phyloP scores from a whole-genome alignment of 2,329 filamentous ascomycete genomes.

The Fusarium sacchari region DNA sequence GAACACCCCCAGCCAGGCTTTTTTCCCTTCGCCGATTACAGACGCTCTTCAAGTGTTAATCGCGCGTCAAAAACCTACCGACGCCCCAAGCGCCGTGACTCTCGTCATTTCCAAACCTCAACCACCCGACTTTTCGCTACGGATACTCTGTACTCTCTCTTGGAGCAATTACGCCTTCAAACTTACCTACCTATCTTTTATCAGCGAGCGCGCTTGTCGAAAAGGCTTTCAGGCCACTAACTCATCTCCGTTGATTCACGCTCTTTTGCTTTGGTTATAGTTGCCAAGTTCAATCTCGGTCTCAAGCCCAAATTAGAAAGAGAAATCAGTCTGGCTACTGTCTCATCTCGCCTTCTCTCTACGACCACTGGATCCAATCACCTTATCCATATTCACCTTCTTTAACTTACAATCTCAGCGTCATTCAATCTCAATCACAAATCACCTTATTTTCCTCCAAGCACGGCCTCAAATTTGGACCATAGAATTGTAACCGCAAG shows the following conservation, averaged over 20 bases:
- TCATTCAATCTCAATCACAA: background rate
- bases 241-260: slow-evolving; percentile 1
- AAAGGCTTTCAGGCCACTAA: slow-evolving; percentile 22
- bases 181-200: slow-evolving; percentile 12
- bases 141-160: too few species aligned
- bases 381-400: slow-evolving; percentile 3
- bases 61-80: slow-evolving; percentile 46
- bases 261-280: slow-evolving; percentile 14
- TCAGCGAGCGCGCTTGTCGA: slow-evolving; percentile 10
- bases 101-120: slow-evolving; percentile 34
- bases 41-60: slow-evolving; percentile 44
- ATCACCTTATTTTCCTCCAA: slow-evolving; percentile 1
- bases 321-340: slow-evolving; percentile 41
- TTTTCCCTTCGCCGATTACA: slow-evolving; percentile 40
- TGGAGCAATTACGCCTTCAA: background rate
- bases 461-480: background rate
- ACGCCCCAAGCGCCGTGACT: slow-evolving; percentile 46
- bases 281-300: slow-evolving; percentile 8
- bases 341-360: slow-evolving; percentile 22
- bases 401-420: slow-evolving; percentile 8
- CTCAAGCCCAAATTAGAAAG: slow-evolving; percentile 8
- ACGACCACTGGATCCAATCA: slow-evolving; percentile 24
- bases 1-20: slow-evolving; percentile 35
- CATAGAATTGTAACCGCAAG: slow-evolving; percentile 6
- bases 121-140: slow-evolving; percentile 9